These are phyloP conservation scores for Pleurotus tuber-regium DNA, from an alignment of 768 basidiomycete genomes.

Conservation along the genomic window DNA sequence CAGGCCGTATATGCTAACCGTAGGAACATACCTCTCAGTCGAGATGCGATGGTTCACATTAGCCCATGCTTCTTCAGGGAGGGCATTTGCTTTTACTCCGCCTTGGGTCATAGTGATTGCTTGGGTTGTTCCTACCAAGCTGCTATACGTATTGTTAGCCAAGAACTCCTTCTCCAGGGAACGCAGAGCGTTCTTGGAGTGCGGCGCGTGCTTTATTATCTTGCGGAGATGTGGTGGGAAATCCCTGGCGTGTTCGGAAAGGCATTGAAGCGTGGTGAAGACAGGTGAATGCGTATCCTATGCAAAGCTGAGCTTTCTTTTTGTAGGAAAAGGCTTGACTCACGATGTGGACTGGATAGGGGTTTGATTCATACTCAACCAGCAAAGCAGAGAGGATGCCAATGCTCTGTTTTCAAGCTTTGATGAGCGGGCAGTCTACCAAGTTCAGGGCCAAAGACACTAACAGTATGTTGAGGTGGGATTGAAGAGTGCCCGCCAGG, in stretches of 20 bases:
- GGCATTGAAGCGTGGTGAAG: conserved; percentile 64
- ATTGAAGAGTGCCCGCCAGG: conserved; percentile 86
- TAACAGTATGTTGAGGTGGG: conserved; percentile 77
- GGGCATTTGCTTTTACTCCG: conserved; percentile 73
- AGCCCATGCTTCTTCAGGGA: conserved; percentile 71
- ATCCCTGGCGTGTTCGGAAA: conserved; percentile 56
- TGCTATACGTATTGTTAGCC: conserved; percentile 37
- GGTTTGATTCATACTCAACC: conserved; percentile 65
- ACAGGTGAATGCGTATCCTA: conserved; percentile 56
- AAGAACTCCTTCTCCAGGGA: conserved; percentile 46
- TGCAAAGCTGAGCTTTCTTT: not conserved
- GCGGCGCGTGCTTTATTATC: conserved; percentile 43
- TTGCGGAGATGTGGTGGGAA: conserved; percentile 47
- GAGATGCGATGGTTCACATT: conserved; percentile 74
- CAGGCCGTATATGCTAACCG: conserved; percentile 11
- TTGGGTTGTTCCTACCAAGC: conserved; percentile 67
- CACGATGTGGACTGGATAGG: conserved; percentile 52
- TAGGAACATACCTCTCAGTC: conserved; percentile 45
- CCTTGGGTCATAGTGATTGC: conserved; percentile 70
- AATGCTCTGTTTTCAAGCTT: conserved; percentile 51
- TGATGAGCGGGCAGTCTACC: not conserved
- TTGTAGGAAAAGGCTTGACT: conserved; percentile 13
- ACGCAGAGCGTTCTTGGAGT: conserved; percentile 49
- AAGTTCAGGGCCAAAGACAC: conserved; percentile 12
- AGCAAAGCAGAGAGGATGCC: conserved; percentile 76